phyloP scores from a whole-genome alignment of 768 basidiomycete genomes.

The Mycena chlorophos region DNA sequence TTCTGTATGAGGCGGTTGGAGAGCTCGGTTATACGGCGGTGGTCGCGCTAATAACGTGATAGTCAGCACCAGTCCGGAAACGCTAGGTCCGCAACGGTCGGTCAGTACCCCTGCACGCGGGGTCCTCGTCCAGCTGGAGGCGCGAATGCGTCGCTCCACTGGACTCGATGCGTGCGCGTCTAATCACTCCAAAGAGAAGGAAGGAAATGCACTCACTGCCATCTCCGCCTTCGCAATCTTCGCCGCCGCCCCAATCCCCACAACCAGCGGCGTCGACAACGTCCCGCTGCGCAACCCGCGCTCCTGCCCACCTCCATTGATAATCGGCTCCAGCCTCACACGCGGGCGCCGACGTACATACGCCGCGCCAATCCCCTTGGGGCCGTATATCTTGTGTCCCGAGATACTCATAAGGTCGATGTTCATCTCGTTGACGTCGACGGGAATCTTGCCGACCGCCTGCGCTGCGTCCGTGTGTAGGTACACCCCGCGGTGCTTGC shows the following conservation, averaged over 20 bases:
- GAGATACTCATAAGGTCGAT: constrained; percentile 95
- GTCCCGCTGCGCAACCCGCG: constrained; percentile 95
- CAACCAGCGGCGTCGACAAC: constrained; percentile 80
- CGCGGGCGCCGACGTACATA: constrained; percentile 92
- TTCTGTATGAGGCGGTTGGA: constrained; percentile 79
- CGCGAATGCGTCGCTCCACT: constrained; percentile 38
- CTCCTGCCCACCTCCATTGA: constrained; percentile 97
- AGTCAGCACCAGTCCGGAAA: constrained; percentile 11
- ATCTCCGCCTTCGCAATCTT: constrained; percentile 91
- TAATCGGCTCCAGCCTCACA: constrained; percentile 90
- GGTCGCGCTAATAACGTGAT: constrained; percentile 66
- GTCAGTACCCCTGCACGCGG: constrained; percentile 95
- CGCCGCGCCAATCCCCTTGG: constrained; percentile 92
- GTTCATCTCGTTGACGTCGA: constrained; percentile 94
- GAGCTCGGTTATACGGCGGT: constrained; percentile 66
- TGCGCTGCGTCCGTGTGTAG: constrained; percentile 99
- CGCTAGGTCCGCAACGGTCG: constrained; percentile 3
- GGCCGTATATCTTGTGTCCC: constrained; percentile 97
- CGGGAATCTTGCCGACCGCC: constrained; percentile 84
- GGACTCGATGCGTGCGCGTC: constrained; percentile 47
- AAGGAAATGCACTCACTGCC: constrained; percentile 62
- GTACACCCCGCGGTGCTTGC: constrained; percentile 86
- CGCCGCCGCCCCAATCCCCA: constrained; percentile 94
- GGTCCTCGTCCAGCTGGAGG: constrained; percentile 62
- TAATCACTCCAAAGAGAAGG: constrained; percentile 40